Conservation (phyloP, 345 rosid genomes). For the Lepidium didymum region DNA sequence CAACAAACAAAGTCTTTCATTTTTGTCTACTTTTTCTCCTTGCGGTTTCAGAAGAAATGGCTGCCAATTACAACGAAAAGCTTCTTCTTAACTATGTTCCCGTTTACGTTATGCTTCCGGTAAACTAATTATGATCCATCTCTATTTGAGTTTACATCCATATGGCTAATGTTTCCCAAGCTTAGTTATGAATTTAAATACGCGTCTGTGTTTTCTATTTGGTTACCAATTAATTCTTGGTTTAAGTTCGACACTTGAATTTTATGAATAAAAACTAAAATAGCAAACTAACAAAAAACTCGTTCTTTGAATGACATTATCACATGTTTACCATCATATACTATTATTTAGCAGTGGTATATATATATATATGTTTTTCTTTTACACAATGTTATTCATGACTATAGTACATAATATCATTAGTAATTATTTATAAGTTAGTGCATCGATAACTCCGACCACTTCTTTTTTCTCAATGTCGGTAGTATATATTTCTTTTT, state of each 20-base stretch:
- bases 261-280: background rate
- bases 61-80: slow-evolving; percentile 30
- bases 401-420: no score
- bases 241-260: background rate
- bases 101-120: slow-evolving; percentile 79
- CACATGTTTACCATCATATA: background rate
- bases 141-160: background rate
- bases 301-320: background rate
- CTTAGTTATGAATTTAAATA: background rate
- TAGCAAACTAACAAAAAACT: no score
- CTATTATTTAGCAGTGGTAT: background rate
- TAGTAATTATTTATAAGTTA: no score
- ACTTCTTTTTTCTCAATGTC: no score
- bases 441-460: no score
- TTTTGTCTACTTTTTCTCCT: background rate
- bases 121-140: slow-evolving; percentile 35
- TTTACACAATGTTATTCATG: no score
- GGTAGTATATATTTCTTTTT: no score
- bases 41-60: slow-evolving; percentile 3
- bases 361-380: no score
- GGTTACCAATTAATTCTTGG: no score
- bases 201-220: no score
- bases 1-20: background rate
- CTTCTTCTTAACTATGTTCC: slow-evolving; percentile 70
- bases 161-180: background rate